Evolutionary conservation across 2,329 filamentous ascomycete species (phyloP), one percentile per base, ranked within the genome.

Genomic region (Scopulariopsis brevicaulis): DNA sequence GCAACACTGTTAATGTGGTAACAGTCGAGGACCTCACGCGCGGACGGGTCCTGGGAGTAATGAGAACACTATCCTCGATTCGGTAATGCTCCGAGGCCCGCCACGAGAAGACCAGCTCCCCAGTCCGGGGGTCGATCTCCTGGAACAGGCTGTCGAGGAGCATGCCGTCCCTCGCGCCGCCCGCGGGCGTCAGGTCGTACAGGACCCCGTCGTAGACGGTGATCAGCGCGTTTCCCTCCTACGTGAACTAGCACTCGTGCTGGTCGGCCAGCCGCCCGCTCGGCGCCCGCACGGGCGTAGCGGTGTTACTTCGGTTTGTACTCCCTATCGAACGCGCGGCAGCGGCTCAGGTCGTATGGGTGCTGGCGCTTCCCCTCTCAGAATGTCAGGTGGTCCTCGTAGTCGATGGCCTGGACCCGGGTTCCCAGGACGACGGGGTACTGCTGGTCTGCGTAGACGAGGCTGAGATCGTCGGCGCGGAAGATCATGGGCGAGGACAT

Each of bases 191-290:
- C 32, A 68, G 63, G 59, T 73, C 65, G n/a, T 63, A 66, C 6
- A 63, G 59, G 8, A 70, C 64, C 34, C 64, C 65, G 59, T 71
- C 67, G 60, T 76, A 77, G 52, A 71, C 70, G 11, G 71, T 72
- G 63, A 77, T 70, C 37, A 77, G 65, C 20, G 71, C 71, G 1
- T 72, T 74, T 37, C 69, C 70, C 55, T 73, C 64, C 0, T 65
- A 58, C 1, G 74, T 77, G 20, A 77, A 63, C 18, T 67, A 65
- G 59, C 76, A 71, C 54, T 76, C 73, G 62, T 77, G 75, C 52
- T 74, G 66, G 58, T 78, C 71, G 10, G 67, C 68, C 15, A 65
- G 58, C 0, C 68, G 69, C 25, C 69, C 69, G 12, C 63, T 63
- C 4, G 14, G 6, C 14, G 71, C 61, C 12, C 70, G 68, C 28